Evolutionary conservation across 2,329 filamentous ascomycete genomes (phyloP).

Genomic region (Neofusicoccum laricinum): DNA sequence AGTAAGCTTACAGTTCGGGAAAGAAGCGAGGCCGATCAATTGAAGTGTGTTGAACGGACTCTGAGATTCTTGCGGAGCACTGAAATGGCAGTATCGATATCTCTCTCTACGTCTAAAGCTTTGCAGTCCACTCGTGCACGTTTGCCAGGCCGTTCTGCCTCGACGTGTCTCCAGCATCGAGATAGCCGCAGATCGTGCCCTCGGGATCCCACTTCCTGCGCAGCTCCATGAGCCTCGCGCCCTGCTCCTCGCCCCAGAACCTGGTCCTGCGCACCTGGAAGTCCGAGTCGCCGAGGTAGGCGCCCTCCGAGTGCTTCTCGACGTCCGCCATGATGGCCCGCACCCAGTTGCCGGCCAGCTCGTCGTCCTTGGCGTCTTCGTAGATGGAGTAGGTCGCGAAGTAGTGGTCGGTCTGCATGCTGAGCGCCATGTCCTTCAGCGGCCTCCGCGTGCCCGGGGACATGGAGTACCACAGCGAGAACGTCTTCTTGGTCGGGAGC

Average conservation of each 20-base stretch:
- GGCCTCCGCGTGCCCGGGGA: slow-evolving; percentile 41
- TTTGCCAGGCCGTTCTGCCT: slow-evolving; percentile 40
- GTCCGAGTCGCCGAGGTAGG: slow-evolving; percentile 56
- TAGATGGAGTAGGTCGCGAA: slow-evolving; percentile 54
- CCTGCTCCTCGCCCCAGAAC: slow-evolving; percentile 49
- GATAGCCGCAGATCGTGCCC: slow-evolving; percentile 44
- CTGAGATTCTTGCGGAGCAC: too few relatives aligned
- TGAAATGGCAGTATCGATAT: too few relatives aligned
- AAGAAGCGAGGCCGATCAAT: too few relatives aligned
- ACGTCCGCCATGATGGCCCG: slow-evolving; percentile 32
- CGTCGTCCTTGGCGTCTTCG: slow-evolving; percentile 47
- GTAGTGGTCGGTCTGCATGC: slow-evolving; percentile 56
- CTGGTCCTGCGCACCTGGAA: slow-evolving; percentile 47
- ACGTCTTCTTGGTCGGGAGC: slow-evolving; percentile 7
- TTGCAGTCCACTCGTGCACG: slow-evolving; percentile 11
- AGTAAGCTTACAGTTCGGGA: too few relatives aligned
- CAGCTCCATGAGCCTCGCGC: slow-evolving; percentile 42
- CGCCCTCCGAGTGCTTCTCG: slow-evolving; percentile 44
- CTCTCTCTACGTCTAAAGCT: background rate
- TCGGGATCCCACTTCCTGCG: slow-evolving; percentile 45
- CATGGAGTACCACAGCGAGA: slow-evolving; percentile 18
- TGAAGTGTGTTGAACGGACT: too few relatives aligned
- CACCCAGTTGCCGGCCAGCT: slow-evolving; percentile 45
- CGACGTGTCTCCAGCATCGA: slow-evolving; percentile 45
- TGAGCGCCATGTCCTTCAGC: slow-evolving; percentile 53